Evolutionary conservation across 495 filamentous ascomycete species (phyloP).

Genomic region (Penicillium dipodomyicola): DNA sequence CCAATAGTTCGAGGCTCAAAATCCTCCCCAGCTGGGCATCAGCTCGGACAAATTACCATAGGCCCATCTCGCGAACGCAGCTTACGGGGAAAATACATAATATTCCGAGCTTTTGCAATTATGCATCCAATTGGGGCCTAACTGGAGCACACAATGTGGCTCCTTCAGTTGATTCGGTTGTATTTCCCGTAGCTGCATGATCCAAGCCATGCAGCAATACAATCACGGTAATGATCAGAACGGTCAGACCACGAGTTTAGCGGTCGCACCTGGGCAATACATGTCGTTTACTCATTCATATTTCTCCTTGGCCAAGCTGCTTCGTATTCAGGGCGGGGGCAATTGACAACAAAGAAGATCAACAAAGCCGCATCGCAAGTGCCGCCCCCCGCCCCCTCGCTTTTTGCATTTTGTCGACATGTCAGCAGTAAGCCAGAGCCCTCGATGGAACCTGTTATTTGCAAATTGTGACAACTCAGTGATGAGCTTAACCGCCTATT

Average conservation of each 20-base stretch:
- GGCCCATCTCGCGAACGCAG: neutral
- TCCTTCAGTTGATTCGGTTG: neutral
- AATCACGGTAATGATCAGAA: neutral
- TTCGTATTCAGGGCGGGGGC: neutral
- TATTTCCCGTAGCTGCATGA: neutral
- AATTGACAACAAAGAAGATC: conserved; percentile 1
- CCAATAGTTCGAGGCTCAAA: neutral
- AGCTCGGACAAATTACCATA: neutral
- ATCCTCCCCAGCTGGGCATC: neutral
- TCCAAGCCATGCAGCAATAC: neutral
- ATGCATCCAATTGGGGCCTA: neutral
- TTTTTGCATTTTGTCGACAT: neutral
- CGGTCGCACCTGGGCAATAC: neutral
- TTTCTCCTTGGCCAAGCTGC: neutral
- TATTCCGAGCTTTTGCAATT: neutral
- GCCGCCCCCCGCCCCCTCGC: neutral
- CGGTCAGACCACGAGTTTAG: neutral
- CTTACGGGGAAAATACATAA: neutral
- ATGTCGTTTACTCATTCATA: neutral
- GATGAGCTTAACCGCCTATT: neutral
- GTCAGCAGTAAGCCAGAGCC: neutral
- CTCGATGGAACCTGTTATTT: neutral
- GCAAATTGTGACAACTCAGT: neutral
- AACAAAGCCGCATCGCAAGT: neutral
- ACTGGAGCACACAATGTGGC: neutral